Base-by-base conservation (phyloP, 441 rosid species). In the Biscutella laevigata region DNA sequence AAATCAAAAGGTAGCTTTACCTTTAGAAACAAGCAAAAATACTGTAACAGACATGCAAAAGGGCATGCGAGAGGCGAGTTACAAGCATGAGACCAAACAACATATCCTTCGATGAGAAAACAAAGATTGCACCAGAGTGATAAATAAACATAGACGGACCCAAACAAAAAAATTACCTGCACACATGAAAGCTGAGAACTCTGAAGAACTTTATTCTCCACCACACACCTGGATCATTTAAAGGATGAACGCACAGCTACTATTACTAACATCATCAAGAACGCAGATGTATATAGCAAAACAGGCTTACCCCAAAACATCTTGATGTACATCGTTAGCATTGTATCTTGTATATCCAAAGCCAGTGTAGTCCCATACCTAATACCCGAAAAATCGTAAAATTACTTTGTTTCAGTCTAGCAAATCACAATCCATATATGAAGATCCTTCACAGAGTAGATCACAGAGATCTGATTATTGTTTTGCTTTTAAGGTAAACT, bases 301-400 rank as follows among this genome's bases (percentile, higher is more conserved):
- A 17, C 41, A 41, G 35, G 51, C 83, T 73, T 73, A 91, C 98
- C 98, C 96, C 32, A 91, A 69, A 42, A 68, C 61, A 57, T 82
- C 86, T 72, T 78, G 84, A 68, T 75, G 61, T 24, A 70, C 87
- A 67, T 91, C 96, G 60, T 76, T 80, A 36, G 98, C 89, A 72
- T 68, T 65, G 64, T 88, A 91, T 69, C 70, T 78, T 65, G 95
- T 78, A 64, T 76, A 91, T 62, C 94, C 95, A 54, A 83, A 66
- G 70, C 98, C 95, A 39, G 98, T 86, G 75, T 88, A 82, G 68
- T 91, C 98, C 96, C 98, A 88, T 20, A 88, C 96, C 96, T 88
- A 61, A 36, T 71, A 33, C 35, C 28, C 3, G 3, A n/a, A 17
- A 39, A 30, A 9, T 5, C 29, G 27, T 9, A 22, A 19, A 11